These are phyloP conservation scores for Globisporangium iwayamae DNA, from an alignment of 352 stramenopile species.

Conservation along the genomic window DNA sequence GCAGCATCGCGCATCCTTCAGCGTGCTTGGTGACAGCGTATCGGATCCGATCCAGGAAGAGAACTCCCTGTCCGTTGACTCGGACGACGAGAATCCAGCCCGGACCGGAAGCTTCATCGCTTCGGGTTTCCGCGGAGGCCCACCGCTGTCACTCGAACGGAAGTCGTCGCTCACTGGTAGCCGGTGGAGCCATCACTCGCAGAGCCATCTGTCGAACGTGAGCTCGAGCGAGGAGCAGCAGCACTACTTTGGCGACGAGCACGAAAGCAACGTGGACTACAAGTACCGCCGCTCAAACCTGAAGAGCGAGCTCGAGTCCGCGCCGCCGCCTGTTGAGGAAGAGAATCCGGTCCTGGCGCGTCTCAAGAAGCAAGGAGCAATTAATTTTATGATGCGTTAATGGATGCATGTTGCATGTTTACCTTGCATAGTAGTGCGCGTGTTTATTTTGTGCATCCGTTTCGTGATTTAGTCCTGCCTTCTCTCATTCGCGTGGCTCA, in stretches of 20 bases:
- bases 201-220: slow-evolving; percentile 24
- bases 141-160: slow-evolving; percentile 18
- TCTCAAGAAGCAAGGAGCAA: slow-evolving; percentile 75
- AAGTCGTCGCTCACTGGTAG: slow-evolving; percentile 22
- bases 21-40: slow-evolving; percentile 52
- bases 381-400: slow-evolving; percentile 83
- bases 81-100: slow-evolving; percentile 34
- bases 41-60: slow-evolving; percentile 61
- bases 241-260: slow-evolving; percentile 15
- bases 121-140: not conserved
- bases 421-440: not conserved
- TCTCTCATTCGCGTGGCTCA: not conserved
- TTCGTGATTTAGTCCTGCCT: not conserved
- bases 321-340: slow-evolving; percentile 25
- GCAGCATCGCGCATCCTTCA: slow-evolving; percentile 60
- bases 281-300: slow-evolving; percentile 35
- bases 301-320: slow-evolving; percentile 46
- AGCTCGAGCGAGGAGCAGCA: slow-evolving; percentile 24
- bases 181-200: slow-evolving; percentile 17
- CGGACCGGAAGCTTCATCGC: not conserved
- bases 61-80: slow-evolving; percentile 47
- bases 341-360: slow-evolving; percentile 74
- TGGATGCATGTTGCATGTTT: slow-evolving; percentile 9
- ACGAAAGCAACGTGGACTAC: slow-evolving; percentile 34
- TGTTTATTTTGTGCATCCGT: slow-evolving; percentile 4